Conservation (phyloP, 495 filamentous ascomycete genomes). For the Trichoderma orchidacearum region DNA sequence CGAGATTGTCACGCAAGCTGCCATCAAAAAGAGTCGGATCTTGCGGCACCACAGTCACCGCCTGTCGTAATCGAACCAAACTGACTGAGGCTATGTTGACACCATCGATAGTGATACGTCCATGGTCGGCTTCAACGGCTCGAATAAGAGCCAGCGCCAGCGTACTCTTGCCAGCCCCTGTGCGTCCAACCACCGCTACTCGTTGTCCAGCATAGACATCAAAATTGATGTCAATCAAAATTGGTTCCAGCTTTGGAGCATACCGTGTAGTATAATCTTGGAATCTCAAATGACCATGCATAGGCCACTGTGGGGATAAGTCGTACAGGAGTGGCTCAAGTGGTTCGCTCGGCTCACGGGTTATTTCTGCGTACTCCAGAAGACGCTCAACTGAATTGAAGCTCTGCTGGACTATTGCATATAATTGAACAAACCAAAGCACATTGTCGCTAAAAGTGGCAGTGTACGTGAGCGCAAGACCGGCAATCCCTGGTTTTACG, state of each 20-base stretch:
- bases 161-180: constrained; percentile 94
- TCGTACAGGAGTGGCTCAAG: constrained; percentile 67
- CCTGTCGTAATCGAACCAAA: constrained; percentile 75
- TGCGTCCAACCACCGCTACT: constrained; percentile 91
- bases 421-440: constrained; percentile 89
- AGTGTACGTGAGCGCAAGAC: constrained; percentile 89
- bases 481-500: constrained; percentile 85
- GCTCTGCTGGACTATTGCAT: constrained; percentile 91
- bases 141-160: constrained; percentile 89
- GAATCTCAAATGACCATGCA: constrained; percentile 73
- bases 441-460: constrained; percentile 96
- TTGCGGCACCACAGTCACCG: constrained; percentile 95
- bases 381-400: constrained; percentile 99
- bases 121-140: constrained; percentile 82
- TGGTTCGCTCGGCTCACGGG: constrained; percentile 75
- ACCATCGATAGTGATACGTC: constrained; percentile 80
- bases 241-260: constrained; percentile 69
- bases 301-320: constrained; percentile 71
- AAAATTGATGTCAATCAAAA: constrained; percentile 73
- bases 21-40: constrained; percentile 95
- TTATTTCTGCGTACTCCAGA: constrained; percentile 90
- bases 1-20: constrained; percentile 86
- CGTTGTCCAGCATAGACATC: constrained; percentile 78
- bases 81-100: constrained; percentile 82
- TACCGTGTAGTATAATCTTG: constrained; percentile 80